These are phyloP conservation scores for Phytophthora crassamura DNA, from an alignment of 352 stramenopile genomes.

Conservation along the genomic window DNA sequence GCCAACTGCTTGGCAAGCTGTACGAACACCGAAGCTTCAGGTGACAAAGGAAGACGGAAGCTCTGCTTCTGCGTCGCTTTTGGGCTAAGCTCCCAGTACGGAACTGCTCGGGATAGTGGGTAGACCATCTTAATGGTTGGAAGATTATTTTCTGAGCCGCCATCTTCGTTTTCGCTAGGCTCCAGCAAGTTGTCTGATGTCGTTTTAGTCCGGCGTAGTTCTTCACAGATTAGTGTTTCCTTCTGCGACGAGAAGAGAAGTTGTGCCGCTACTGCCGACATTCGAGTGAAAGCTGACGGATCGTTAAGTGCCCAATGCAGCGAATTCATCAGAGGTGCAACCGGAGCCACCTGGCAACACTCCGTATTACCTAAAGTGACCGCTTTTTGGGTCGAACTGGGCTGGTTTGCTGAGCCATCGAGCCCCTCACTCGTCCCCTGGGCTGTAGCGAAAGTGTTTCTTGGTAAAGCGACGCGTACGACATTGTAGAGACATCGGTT, in stretches of 20 bases:
- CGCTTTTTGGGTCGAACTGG: background rate
- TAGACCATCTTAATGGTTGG: conserved; percentile 28
- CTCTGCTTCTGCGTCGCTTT: background rate
- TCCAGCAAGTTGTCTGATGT: conserved; percentile 12
- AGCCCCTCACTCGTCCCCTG: background rate
- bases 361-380: conserved; percentile 1
- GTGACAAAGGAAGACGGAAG: conserved; percentile 3
- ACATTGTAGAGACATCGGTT: conserved; percentile 54
- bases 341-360: conserved; percentile 18
- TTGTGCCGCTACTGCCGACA: conserved; percentile 15
- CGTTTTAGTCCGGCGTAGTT: conserved; percentile 34
- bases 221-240: conserved; percentile 39
- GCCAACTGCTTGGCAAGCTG: conserved; percentile 38
- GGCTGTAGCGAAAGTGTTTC: conserved; percentile 33
- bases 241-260: conserved; percentile 56
- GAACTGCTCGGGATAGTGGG: background rate
- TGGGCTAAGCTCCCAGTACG: conserved; percentile 34
- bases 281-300: conserved; percentile 23
- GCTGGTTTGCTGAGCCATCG: conserved; percentile 1
- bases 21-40: conserved; percentile 27
- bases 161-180: conserved; percentile 16
- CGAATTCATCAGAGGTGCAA: conserved; percentile 38
- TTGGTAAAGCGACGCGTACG: conserved; percentile 43
- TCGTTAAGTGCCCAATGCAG: conserved; percentile 32
- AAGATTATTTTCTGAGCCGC: conserved; percentile 14